Evolutionary conservation across 768 basidiomycete genomes (phyloP), one percentile per base, ranked within the genome.

Genomic region (Holtermannia corniformis): DNA sequence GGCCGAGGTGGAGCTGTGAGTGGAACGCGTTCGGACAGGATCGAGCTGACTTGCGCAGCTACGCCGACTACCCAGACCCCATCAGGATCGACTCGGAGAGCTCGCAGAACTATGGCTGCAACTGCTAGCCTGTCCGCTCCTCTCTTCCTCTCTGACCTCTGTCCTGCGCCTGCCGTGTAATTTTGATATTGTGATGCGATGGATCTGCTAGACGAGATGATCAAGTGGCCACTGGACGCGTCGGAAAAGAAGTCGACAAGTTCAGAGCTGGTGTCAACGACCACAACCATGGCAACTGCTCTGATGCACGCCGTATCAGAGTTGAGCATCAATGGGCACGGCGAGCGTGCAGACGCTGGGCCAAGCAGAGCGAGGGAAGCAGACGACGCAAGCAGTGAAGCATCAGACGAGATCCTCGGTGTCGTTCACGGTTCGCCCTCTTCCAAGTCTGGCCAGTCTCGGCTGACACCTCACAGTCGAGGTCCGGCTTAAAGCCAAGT

Each of bases 11-110:
- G 90, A 93, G 70, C 73, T 95, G 91, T 95, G 61, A 67, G 86
- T 74, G 41, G 10, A 16, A 27, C 26, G 4, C 63, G 44, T 2
- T 37, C 25, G 37, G 20, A 32, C 22, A 45, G 0, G 23, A 52
- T 23, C n/a, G 19, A 5, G 32, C 32, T 28, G 24, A 48, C 32
- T 5, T 14, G 10, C 16, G 13, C 73, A 97, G 92, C 73, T 92
- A 90, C 76, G 86, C 90, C 64, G 93, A 99, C 77, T 99, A 96
- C 74, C 93, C 93, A 24, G 93, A 99, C 74, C 93, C 93, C 14
- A 97, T 99, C 73, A 85, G 89, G 72, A 86, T 97, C 72, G 90
- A 96, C 74, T 82, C 86, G 52, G 90, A 95, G 76, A 85, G 80
- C 70, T 83, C 85, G 51, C 90, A 92, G 78, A 86, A 78, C 73